Base-by-base conservation (phyloP, 179 eudicot species). In the Beta corolliflora region DNA sequence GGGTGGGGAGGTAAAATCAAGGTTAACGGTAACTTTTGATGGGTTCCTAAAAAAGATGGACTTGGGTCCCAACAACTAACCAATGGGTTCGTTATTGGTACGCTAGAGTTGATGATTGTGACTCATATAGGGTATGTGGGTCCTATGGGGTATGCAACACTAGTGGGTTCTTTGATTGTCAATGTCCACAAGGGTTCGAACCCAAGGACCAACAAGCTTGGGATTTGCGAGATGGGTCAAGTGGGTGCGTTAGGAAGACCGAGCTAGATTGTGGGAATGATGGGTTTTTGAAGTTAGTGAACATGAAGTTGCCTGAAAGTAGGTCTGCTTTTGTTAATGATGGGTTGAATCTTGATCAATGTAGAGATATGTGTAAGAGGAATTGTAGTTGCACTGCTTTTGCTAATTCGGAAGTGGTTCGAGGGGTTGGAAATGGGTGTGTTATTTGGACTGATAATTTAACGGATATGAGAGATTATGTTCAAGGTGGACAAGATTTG, bases 271-370 rank as follows among this genome's bases (percentile, higher is more conserved):
- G 98, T 46, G 53, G 8, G n/a, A 76, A 10, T 5, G 98, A 94
- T 70, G 92, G 93, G 56, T 95, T 95, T 71, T 15, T 85, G 53
- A 7, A 52, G 18, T 23, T 94, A 87, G 83, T n/a, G 2, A 81
- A 89, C 5, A 90, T 93, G 91, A 94, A 94, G 77, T 46, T 94
- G 82, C 97, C 99, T 0, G 89, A 91, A 69, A 89, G 86, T 8
- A 75, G 81, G 36, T 61, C 53, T 0, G 86, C 92, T 1, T 84
- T 84, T 25, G 89, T 89, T 16, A 82, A 89, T 16, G 4, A 7
- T 29, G 55, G 31, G 0, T 73, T 87, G 87, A 64, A 64, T 14
- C 56, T 89, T 36, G 75, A 66, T 0, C 88, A 87, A 10, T 92
- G 98, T 59, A 60, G 66, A 19, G 79, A 82, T 13, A 48, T 64